phyloP scores from a whole-genome alignment of 495 filamentous ascomycete genomes.

The Darksidea phi region DNA sequence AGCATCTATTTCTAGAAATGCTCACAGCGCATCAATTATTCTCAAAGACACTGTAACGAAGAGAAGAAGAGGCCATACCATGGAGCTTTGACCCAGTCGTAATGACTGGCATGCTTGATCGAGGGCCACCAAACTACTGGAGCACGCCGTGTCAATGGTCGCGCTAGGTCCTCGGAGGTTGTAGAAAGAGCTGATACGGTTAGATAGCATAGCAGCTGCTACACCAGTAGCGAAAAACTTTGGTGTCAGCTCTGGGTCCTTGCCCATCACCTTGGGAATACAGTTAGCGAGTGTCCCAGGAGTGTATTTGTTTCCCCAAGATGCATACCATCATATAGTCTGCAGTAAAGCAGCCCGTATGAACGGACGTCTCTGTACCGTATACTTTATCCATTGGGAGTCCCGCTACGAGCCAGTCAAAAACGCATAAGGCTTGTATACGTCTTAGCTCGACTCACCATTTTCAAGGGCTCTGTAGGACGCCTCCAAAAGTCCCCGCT shows the following conservation, averaged over 20 bases:
- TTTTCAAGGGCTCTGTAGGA: slow-evolving; percentile 23
- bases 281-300: too few relatives aligned
- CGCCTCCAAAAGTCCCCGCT: slow-evolving; percentile 20
- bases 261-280: neutral
- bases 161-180: slow-evolving; percentile 18
- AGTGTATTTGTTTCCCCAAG: too few relatives aligned
- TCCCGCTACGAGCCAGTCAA: slow-evolving; percentile 10
- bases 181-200: slow-evolving; percentile 26
- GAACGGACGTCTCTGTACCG: neutral
- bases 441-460: neutral
- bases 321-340: too few relatives aligned
- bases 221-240: slow-evolving; percentile 6
- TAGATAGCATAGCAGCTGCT: slow-evolving; percentile 6
- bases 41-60: too few relatives aligned
- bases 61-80: neutral
- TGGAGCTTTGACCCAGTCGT: neutral
- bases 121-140: slow-evolving; percentile 19
- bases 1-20: too few relatives aligned
- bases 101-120: slow-evolving; percentile 26
- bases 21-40: too few relatives aligned
- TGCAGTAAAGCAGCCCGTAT: slow-evolving; percentile 7
- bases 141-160: slow-evolving; percentile 29
- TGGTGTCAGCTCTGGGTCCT: slow-evolving; percentile 35
- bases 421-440: neutral
- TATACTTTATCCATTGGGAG: slow-evolving; percentile 9